Base-by-base conservation (phyloP, 179 eudicot genomes). In the Nepenthes alata region DNA sequence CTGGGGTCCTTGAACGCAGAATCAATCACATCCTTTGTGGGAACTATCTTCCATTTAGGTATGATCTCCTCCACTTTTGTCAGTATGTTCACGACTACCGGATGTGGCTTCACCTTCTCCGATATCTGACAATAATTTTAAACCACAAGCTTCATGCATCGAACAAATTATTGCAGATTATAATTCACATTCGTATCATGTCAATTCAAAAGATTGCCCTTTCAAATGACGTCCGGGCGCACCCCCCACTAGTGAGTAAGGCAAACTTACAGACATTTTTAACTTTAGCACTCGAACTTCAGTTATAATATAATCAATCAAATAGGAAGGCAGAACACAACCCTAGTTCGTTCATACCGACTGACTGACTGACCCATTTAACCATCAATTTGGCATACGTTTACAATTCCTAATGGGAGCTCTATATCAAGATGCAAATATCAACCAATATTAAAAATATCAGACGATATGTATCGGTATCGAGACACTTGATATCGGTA, bases 41-140 rank as follows among this genome's bases (percentile, higher is more conserved):
- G 99, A 60, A 93, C 97, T 37, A 93, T 93, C 84, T 93, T 93
- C 99, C 99, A 93, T 75, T 81, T 90, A 5, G 99, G 99, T 71
- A 93, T 93, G 58, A 93, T 65, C 58, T 90, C 97, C 59, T 90
- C 97, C 55, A 93, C 88, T 66, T 47, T 77, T 2, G 97, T 87
- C 68, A 93, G 68, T 48, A 90, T 53, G 64, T 65, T 87, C 35
- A 93, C 73, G 54, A 93, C 99, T 8, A 85, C 25, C 0, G 87
- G 97, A 67, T 83, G 99, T n/a, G 99, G 99, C 77, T 89, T 93
- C 80, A 93, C 95, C 79, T 93, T 87, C 81, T 93, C 97, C 0
- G 97, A 87, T 62, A 93, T 93, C 99, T 93, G 64, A 61, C 47
- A 53, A 14, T 57, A 53, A 14, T 57, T 62, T 45, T 15, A 53